Conservation (phyloP, 306 rosid species). For the Cercis canadensis region DNA sequence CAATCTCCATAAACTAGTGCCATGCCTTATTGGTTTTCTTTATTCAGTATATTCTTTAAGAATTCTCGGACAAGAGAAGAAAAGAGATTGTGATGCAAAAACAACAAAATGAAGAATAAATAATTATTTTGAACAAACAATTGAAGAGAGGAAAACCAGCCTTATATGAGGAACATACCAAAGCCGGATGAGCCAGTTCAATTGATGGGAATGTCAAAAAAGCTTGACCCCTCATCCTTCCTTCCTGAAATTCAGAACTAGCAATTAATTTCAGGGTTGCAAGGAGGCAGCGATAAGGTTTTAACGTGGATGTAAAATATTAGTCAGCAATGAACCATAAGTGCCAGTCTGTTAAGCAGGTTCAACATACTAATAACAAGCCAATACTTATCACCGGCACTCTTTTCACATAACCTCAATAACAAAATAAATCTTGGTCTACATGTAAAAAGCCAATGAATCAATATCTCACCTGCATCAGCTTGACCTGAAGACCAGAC, state of each 20-base stretch:
- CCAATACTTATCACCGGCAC: neutral
- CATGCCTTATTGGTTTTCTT: too few relatives aligned
- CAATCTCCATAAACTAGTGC: too few relatives aligned
- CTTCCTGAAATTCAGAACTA: slow-evolving; percentile 78
- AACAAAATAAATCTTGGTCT: slow-evolving; percentile 18
- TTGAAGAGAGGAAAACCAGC: neutral
- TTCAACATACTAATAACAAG: slow-evolving; percentile 6
- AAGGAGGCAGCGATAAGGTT: slow-evolving; percentile 1
- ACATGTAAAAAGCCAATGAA: neutral
- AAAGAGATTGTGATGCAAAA: too few relatives aligned
- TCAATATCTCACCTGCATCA: slow-evolving; percentile 76
- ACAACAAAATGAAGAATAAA: slow-evolving; percentile 10
- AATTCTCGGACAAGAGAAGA: too few relatives aligned
- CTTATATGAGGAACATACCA: slow-evolving; percentile 55
- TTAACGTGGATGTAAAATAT: neutral
- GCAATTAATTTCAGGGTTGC: slow-evolving; percentile 29
- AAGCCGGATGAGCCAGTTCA: slow-evolving; percentile 82
- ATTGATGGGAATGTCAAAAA: slow-evolving; percentile 86
- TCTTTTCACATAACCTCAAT: neutral
- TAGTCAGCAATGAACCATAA: neutral
- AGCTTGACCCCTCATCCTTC: slow-evolving; percentile 98
- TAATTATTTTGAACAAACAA: slow-evolving; percentile 9
- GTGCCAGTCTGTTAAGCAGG: slow-evolving; percentile 10
- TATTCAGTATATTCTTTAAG: too few relatives aligned
- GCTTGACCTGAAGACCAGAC: slow-evolving; percentile 74